Base-by-base conservation (phyloP, 176 grass and related monocot species). In the Oryza glumipatula region DNA sequence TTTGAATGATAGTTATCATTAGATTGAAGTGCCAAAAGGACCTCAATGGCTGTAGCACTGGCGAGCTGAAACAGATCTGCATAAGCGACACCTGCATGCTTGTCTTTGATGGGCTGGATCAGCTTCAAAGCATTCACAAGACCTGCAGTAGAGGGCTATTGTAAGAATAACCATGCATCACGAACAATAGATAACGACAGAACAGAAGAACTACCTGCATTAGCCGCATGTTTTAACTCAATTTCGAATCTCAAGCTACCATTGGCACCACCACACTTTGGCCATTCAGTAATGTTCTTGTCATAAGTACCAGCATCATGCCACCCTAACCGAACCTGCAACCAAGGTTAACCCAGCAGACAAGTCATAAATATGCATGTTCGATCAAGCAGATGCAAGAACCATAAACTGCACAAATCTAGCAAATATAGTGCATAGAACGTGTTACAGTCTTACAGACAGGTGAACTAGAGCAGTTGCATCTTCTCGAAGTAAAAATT, bases 21-120 rank as follows among this genome's bases (percentile, higher is more conserved):
- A 51, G 49, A 14, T 67, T n/a, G 19, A 56, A 89, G 23, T 32
- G n/a, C 21, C n/a, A 46, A 41, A 82, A 56, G 19, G 17, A 98
- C 93, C 96, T 95, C 93, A 64, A 98, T 92, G 47, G 96, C 96
- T 73, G 96, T 95, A 70, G 93, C 91, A 85, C 96, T 98, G 48
- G 96, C 93, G 54, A 98, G 89, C 77, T 98, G 96, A 84, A 98
- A 95, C 48, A 98, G 71, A 88, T 95, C 96, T 39, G 93, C 91
- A 65, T 95, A 95, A 24, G 89, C 87, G 47, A 98, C 82, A 86
- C 85, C 77, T 58, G 91, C 21, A 88, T 94, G 94, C 70, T 98
- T 98, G 61, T 93, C 88, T 89, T 95, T 98, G 82, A 98, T 94
- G 17, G 88, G 73, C 22, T 90, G 88, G 74, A 93, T 68, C 81